These are phyloP conservation scores for Selaginella moellendorffii DNA, from an alignment of 75 land plant genomes.

Conservation along the genomic window DNA sequence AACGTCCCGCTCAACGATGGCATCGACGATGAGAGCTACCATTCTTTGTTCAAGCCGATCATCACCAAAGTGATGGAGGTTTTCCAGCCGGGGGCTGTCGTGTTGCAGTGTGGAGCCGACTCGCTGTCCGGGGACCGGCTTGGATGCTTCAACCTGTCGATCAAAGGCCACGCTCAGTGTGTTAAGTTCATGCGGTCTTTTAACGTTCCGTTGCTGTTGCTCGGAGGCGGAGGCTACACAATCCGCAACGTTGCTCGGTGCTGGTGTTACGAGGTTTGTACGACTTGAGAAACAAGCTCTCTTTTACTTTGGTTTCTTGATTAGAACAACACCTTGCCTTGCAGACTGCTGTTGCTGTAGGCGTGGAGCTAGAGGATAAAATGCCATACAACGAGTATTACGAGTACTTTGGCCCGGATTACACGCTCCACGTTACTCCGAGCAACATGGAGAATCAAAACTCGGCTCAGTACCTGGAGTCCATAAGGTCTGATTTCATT, in stretches of 20 bases:
- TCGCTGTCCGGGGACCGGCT: constrained; percentile 3
- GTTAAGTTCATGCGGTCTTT: constrained; percentile 4
- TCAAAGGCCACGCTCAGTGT: constrained; percentile 4
- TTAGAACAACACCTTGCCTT: no score
- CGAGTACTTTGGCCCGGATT: constrained; percentile 63
- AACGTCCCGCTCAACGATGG: constrained; percentile 4
- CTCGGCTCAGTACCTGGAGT: constrained; percentile 32
- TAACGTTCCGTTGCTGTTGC: constrained; percentile 4
- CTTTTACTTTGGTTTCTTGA: not conserved
- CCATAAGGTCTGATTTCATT: constrained; percentile 21
- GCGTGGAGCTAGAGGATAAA: constrained; percentile 46
- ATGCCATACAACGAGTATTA: constrained; percentile 54
- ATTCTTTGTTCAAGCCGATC: constrained; percentile 42
- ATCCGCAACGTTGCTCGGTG: constrained; percentile 7
- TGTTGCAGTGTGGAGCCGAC: constrained; percentile 4
- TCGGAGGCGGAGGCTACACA: constrained; percentile 7
- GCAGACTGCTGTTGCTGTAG: constrained; percentile 63
- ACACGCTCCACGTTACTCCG: constrained; percentile 45
- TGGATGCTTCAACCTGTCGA: constrained; percentile 1
- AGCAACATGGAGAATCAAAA: constrained; percentile 47
- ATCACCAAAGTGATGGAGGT: constrained; percentile 18
- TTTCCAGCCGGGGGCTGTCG: constrained; percentile 5
- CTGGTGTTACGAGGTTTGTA: constrained; percentile 9
- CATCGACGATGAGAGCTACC: constrained; percentile 10
- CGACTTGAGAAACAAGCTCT: not conserved